phyloP scores from a whole-genome alignment of 2,329 filamentous ascomycete species.

The Microcyclospora pomicola region DNA sequence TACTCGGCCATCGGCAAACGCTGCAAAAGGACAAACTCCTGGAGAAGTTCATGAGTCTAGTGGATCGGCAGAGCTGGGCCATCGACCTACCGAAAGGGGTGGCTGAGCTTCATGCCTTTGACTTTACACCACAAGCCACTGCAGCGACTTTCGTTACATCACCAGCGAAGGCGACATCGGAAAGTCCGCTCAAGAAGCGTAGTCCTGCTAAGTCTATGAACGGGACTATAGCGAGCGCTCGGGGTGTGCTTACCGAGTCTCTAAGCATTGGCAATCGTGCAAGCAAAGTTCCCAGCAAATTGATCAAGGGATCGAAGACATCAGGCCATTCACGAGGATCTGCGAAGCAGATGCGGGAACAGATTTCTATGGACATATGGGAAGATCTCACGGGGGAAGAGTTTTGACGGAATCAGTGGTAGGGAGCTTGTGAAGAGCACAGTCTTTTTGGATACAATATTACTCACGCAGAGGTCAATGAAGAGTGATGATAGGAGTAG shows the following conservation, averaged over 20 bases:
- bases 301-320: slow-evolving; percentile 7
- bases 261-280: slow-evolving; percentile 5
- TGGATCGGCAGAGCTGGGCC: slow-evolving; percentile 67
- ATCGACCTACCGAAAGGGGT: slow-evolving; percentile 44
- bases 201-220: neutral
- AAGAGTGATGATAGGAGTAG: too few species aligned
- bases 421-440: neutral
- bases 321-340: neutral
- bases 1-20: slow-evolving; percentile 71
- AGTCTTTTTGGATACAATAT: too few species aligned
- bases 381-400: slow-evolving; percentile 17
- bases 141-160: slow-evolving; percentile 2
- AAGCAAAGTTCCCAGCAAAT: neutral
- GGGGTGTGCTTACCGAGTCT: slow-evolving; percentile 3
- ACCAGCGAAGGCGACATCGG: neutral
- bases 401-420: neutral
- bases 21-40: slow-evolving; percentile 62
- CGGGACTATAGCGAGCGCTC: neutral
- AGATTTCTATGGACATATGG: slow-evolving; percentile 17
- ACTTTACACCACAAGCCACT: slow-evolving; percentile 13
- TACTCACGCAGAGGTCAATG: too few species aligned
- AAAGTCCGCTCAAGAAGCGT: neutral
- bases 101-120: slow-evolving; percentile 12
- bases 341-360: slow-evolving; percentile 9
- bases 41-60: slow-evolving; percentile 58